Conservation (phyloP, 73 alveolate species). For the Tetrahymena malaccensis region DNA sequence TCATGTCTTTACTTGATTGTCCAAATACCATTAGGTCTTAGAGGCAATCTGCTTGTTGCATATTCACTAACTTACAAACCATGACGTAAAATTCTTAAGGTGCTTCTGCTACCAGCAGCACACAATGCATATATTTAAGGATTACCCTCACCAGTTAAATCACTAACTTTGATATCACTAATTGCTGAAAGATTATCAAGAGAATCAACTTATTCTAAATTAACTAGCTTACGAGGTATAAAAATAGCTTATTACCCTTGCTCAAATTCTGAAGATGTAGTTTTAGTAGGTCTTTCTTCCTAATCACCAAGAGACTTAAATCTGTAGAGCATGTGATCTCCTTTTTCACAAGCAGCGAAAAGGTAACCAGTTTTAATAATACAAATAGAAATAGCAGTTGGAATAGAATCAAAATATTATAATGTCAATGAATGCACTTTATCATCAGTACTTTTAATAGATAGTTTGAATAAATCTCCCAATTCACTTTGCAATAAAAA, state of each 20-base stretch:
- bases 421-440: slow-evolving; percentile 70
- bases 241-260: slow-evolving; percentile 43
- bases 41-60: slow-evolving; percentile 88
- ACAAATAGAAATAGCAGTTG: slow-evolving; percentile 80
- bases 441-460: slow-evolving; percentile 49
- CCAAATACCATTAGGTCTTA: slow-evolving; percentile 92
- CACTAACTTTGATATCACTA: slow-evolving; percentile 86
- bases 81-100: slow-evolving; percentile 88
- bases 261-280: slow-evolving; percentile 58
- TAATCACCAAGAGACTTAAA: slow-evolving; percentile 69
- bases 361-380: slow-evolving; percentile 79
- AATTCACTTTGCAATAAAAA: slow-evolving; percentile 89
- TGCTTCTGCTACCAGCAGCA: slow-evolving; percentile 91
- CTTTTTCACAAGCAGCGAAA: slow-evolving; percentile 94
- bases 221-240: slow-evolving; percentile 44
- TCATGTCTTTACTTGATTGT: slow-evolving; percentile 76
- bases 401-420: slow-evolving; percentile 89
- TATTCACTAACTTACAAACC: slow-evolving; percentile 90
- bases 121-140: slow-evolving; percentile 89
- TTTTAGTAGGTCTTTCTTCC: slow-evolving; percentile 66
- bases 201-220: slow-evolving; percentile 49
- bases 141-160: slow-evolving; percentile 83
- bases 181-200: slow-evolving; percentile 63
- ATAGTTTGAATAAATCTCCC: slow-evolving; percentile 95
- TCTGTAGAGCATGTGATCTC: slow-evolving; percentile 82